phyloP scores from a whole-genome alignment of 2,329 filamentous ascomycete genomes.

The Fusarium nurragi region DNA sequence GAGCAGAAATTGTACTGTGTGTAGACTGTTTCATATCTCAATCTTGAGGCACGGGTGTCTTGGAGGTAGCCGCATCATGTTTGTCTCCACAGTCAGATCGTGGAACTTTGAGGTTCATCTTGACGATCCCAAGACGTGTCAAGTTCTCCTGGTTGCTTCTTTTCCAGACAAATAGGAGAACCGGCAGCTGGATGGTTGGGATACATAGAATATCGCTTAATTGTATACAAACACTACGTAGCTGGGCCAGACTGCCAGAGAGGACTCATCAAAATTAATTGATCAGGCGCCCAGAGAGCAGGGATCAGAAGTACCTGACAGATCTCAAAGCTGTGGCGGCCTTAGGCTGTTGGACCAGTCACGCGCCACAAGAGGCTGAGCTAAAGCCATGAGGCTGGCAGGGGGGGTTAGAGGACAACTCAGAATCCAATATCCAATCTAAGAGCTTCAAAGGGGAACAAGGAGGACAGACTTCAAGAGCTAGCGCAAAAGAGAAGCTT shows the following conservation, averaged over 20 bases:
- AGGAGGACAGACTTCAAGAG: conserved; percentile 18
- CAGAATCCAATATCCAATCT: conserved; percentile 7
- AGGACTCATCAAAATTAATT: conserved; percentile 23
- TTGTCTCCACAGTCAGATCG: conserved; percentile 25
- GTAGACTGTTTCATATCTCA: conserved; percentile 11
- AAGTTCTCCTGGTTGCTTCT: background rate
- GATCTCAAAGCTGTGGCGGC: conserved; percentile 20
- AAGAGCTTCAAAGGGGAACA: conserved; percentile 36
- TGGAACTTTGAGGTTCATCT: background rate
- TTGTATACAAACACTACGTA: background rate
- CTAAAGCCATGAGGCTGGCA: conserved; percentile 35
- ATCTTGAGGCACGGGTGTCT: conserved; percentile 17
- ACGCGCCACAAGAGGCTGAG: conserved; percentile 28
- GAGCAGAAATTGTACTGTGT: background rate
- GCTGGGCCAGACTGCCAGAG: too few relatives aligned
- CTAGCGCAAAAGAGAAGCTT: conserved; percentile 15
- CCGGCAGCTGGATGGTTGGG: background rate
- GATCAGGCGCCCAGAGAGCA: conserved; percentile 24
- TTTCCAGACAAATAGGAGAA: background rate
- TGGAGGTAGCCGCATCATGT: conserved; percentile 16
- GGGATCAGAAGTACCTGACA: conserved; percentile 4
- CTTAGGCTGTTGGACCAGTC: conserved; percentile 21
- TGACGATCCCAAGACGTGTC: conserved; percentile 4
- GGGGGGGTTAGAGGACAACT: conserved; percentile 34
- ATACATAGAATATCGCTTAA: background rate